A percentile compares a stretch with the other conserved stretches of the same genome.
Evolutionary conservation across 73 alveolate species (phyloP).

Genomic region (Blepharisma stoltei): DNA sequence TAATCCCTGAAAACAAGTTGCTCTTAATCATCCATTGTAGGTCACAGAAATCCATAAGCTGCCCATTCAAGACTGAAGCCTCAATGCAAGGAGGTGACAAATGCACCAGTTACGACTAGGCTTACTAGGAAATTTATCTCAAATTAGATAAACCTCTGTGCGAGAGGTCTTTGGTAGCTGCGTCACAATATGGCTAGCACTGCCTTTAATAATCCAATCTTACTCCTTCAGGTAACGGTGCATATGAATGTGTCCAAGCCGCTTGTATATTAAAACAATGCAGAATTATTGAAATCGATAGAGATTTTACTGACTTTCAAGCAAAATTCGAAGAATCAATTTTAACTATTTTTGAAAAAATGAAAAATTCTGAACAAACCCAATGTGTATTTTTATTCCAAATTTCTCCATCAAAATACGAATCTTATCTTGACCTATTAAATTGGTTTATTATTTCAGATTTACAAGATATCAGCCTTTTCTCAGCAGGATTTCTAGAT

Average conservation of each 20-base stretch:
- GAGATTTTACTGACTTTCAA: neutral
- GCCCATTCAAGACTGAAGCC: too few species aligned
- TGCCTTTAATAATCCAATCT: too few species aligned
- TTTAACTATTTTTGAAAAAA: neutral
- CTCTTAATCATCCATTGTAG: too few species aligned
- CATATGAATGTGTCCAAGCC: slow-evolving; percentile 22
- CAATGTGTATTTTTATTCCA: slow-evolving; percentile 16
- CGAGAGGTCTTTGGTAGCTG: too few species aligned
- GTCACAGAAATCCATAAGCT: too few species aligned
- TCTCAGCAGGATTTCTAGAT: neutral
- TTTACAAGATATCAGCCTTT: neutral
- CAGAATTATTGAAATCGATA: neutral
- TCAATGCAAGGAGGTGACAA: too few species aligned
- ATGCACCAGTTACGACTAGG: too few species aligned
- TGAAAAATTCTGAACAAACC: too few species aligned
- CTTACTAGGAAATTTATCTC: too few species aligned
- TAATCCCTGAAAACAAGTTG: too few species aligned
- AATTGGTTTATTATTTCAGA: neutral
- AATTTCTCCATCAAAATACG: neutral
- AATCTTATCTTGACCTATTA: neutral
- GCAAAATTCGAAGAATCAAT: neutral
- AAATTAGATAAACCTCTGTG: too few species aligned
- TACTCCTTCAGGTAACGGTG: slow-evolving; percentile 26
- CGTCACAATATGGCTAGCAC: too few species aligned
- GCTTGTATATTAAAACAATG: slow-evolving; percentile 1